Evolutionary conservation across 768 basidiomycete genomes (phyloP).

Genomic region (Cyclocybe aegerita): DNA sequence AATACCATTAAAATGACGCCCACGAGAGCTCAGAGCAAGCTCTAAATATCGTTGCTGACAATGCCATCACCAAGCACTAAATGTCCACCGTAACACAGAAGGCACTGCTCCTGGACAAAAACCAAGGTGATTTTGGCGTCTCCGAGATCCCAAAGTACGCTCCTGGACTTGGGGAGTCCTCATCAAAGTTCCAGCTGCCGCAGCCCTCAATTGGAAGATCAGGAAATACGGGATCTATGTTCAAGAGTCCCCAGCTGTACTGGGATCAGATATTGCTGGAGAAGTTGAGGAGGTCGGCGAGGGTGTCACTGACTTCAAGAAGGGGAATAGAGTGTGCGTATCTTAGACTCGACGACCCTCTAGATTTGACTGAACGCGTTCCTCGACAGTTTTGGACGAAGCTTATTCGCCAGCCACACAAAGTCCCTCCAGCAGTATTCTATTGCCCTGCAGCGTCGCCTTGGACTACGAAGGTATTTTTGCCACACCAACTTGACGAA

Average conservation of each 20-base stretch:
- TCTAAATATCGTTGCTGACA: too few relatives aligned
- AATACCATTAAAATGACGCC: too few relatives aligned
- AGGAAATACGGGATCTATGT: not conserved
- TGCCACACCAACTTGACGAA: too few relatives aligned
- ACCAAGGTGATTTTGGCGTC: not conserved
- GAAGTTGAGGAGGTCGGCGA: not conserved
- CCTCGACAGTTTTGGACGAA: too few relatives aligned
- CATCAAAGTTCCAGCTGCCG: not conserved
- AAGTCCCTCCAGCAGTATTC: too few relatives aligned
- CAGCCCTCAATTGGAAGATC: not conserved
- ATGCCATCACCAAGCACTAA: too few relatives aligned
- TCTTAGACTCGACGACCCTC: too few relatives aligned
- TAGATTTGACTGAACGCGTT: too few relatives aligned
- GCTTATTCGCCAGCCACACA: too few relatives aligned
- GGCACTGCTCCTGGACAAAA: not conserved
- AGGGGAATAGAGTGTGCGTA: conserved; percentile 30
- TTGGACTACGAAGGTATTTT: too few relatives aligned
- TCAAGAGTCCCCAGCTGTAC: not conserved
- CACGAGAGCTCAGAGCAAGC: too few relatives aligned
- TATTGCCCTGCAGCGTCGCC: too few relatives aligned
- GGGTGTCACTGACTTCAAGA: conserved; percentile 35
- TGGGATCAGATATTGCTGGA: not conserved
- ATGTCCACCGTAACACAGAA: not conserved
- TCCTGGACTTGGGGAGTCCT: not conserved
- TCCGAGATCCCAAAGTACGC: not conserved